Evolutionary conservation across 225 moss, liverwort and hornwort species (phyloP), one percentile per base, ranked within the genome.

Genomic region (Asterella californica): DNA sequence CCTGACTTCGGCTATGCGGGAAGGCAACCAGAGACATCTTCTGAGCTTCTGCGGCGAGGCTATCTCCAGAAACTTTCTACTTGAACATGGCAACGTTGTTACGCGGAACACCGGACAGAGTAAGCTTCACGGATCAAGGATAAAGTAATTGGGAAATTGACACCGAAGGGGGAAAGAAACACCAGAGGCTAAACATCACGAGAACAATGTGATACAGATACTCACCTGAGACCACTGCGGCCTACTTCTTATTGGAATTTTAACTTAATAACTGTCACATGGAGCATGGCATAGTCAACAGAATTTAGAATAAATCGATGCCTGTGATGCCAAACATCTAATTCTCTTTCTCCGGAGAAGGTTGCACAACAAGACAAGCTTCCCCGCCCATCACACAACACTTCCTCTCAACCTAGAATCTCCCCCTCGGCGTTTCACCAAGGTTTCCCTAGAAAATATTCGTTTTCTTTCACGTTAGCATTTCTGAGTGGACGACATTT

Each of bases 401-500:
- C 65, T n/a, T n/a, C n/a, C n/a, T 65, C 65, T 65, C 29, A 6
- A 12, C 65, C 65, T 65, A 65, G 10, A 65, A 14, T 65, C 18
- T 60, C 60, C 60, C 19, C 25, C 60, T n/a, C 18, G 60, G 19
- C 60, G 2, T 62, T 2, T 25, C 29, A 1, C 9, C 29, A 29
- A 65, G 15, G 67, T 42, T 42, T 42, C 42, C 42, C 42, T 42
- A 42, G 3, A 42, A 42, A 2, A 3, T 42, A 10, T 34, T 34
- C 30, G 27, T 30, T 64, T 27, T 8, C 5, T 30, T 19, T 30
- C 15, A 74, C 74, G 22, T 71, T 74, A 74, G 50, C n/a, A 74
- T 4, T 32, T 76, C 38, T 76, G 75, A 30, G 57, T 76, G 54
- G 75, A 33, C 59, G 75, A 76, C 55, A 55, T 59, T 32, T 55